phyloP scores from a whole-genome alignment of 148 eudicot species.

The Diospyros lotus region DNA sequence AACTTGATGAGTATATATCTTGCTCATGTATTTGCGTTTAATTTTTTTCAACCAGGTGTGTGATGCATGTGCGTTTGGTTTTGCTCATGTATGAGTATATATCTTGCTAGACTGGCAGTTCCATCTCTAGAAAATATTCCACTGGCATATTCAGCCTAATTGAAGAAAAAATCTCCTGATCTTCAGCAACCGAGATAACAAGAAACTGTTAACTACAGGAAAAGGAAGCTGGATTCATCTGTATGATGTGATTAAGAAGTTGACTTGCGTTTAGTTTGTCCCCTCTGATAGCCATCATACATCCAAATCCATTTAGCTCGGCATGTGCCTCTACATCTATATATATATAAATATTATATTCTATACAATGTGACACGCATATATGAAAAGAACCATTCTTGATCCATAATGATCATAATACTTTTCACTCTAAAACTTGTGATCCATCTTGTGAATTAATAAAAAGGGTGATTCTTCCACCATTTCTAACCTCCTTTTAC shows the following conservation, averaged over 20 bases:
- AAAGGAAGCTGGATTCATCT: background rate
- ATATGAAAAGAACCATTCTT: background rate
- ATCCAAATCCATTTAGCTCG: background rate
- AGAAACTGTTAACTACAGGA: constrained; percentile 3
- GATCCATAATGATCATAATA: background rate
- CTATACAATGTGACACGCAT: background rate
- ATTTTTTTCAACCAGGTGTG: background rate
- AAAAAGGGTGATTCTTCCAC: constrained; percentile 13
- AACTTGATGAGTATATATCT: no score
- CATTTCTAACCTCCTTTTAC: background rate
- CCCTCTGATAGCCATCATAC: background rate
- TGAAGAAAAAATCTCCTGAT: background rate
- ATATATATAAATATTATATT: background rate
- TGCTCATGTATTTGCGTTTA: no score
- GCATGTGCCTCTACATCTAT: background rate
- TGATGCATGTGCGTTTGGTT: background rate
- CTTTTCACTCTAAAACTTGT: background rate
- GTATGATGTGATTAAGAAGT: constrained; percentile 8
- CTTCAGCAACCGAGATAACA: background rate
- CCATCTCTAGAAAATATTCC: background rate
- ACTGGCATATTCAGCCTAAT: background rate
- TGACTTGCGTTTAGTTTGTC: background rate
- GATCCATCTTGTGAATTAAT: constrained; percentile 2
- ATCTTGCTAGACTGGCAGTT: background rate
- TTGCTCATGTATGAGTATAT: background rate